These are phyloP conservation scores for Trametes pubescens DNA, from an alignment of 1,284 basidiomycete species.

Conservation along the genomic window DNA sequence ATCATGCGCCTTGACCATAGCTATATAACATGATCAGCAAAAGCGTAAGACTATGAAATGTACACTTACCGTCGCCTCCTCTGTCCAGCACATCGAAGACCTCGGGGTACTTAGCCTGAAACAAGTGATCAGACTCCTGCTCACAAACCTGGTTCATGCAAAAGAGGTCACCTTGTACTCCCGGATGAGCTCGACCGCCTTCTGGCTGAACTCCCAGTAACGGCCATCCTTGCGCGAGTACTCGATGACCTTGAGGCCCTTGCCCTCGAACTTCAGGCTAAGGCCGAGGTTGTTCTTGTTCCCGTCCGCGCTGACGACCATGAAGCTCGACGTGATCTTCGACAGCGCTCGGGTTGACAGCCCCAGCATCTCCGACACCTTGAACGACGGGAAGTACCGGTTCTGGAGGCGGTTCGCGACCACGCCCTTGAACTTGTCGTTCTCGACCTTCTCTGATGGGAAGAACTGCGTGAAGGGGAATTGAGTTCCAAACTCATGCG, in stretches of 20 bases:
- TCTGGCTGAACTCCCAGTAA: constrained; percentile 95
- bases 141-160: background rate
- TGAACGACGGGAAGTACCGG: constrained; percentile 81
- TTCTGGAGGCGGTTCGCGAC: constrained; percentile 64
- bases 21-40: constrained; percentile 46
- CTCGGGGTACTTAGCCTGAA: constrained; percentile 78
- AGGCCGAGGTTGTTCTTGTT: constrained; percentile 92
- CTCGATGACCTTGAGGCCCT: constrained; percentile 94
- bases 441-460: constrained; percentile 81
- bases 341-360: constrained; percentile 83
- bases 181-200: constrained; percentile 81
- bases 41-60: background rate
- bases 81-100: constrained; percentile 77
- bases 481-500: constrained; percentile 13
- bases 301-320: constrained; percentile 81
- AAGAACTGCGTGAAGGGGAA: constrained; percentile 71
- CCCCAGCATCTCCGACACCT: constrained; percentile 72
- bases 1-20: constrained; percentile 77
- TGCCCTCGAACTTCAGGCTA: constrained; percentile 96
- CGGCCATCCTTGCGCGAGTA: constrained; percentile 88
- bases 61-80: constrained; percentile 68
- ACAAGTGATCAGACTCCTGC: background rate
- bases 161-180: constrained; percentile 76
- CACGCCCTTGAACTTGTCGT: constrained; percentile 76
- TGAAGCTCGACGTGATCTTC: constrained; percentile 92